Evolutionary conservation across 1,284 basidiomycete genomes (phyloP).

Genomic region (Caloboletus firmus): DNA sequence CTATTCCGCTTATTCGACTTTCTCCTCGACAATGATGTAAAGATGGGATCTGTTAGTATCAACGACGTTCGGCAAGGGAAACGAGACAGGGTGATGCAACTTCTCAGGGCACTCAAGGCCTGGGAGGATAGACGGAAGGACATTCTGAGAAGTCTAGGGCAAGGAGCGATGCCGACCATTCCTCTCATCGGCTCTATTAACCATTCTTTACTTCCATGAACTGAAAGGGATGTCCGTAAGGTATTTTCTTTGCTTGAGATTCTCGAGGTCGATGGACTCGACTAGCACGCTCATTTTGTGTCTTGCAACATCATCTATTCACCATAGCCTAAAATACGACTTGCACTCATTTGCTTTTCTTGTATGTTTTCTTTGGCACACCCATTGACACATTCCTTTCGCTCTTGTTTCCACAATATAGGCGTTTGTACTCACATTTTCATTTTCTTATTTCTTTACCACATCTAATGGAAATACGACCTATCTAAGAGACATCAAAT

Average conservation of each 20-base stretch:
- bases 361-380: constrained; percentile 4
- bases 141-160: constrained; percentile 54
- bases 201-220: neutral
- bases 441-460: neutral
- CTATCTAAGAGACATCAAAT: constrained; percentile 5
- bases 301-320: constrained; percentile 9
- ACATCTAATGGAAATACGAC: constrained; percentile 8
- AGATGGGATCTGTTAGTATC: constrained; percentile 86
- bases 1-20: constrained; percentile 88
- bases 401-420: neutral
- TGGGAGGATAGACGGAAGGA: constrained; percentile 75
- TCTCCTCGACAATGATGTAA: constrained; percentile 83
- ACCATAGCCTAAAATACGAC: neutral
- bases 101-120: constrained; percentile 70
- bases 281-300: constrained; percentile 23
- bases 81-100: constrained; percentile 72
- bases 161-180: constrained; percentile 35
- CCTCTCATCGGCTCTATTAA: constrained; percentile 15
- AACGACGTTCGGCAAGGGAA: constrained; percentile 85
- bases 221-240: neutral
- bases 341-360: constrained; percentile 2
- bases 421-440: constrained; percentile 13
- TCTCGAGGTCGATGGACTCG: constrained; percentile 11
- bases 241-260: constrained; percentile 3
- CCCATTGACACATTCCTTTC: constrained; percentile 8